These are phyloP conservation scores for Calonectria pseudoreteaudii DNA, from an alignment of 2,329 filamentous ascomycete species.

Conservation along the genomic window DNA sequence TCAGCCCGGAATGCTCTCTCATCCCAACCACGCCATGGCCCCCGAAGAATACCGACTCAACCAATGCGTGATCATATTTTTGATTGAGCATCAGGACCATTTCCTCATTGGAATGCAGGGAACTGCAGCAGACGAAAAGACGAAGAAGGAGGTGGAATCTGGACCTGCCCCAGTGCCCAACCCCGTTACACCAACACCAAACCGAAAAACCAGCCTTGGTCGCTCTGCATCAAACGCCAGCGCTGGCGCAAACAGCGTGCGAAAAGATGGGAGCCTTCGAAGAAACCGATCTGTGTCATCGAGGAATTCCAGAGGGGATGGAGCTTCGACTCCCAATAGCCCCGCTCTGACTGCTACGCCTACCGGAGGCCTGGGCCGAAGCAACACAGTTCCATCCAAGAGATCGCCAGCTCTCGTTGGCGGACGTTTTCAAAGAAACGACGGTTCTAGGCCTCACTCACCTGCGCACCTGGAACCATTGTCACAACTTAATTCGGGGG, in stretches of 20 bases:
- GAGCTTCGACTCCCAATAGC: conserved; percentile 76
- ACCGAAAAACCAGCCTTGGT: conserved; percentile 62
- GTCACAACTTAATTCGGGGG: conserved; percentile 47
- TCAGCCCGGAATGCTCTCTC: conserved; percentile 94
- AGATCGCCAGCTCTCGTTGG: conserved; percentile 80
- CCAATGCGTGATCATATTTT: conserved; percentile 95
- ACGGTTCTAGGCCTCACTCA: conserved; percentile 45
- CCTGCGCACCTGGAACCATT: conserved; percentile 53
- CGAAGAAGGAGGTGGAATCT: conserved; percentile 73
- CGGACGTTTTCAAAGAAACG: conserved; percentile 69
- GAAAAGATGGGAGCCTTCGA: conserved; percentile 82
- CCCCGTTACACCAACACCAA: conserved; percentile 60
- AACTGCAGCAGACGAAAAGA: conserved; percentile 93
- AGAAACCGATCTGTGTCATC: conserved; percentile 95
- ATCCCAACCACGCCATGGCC: conserved; percentile 94
- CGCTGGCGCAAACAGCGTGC: conserved; percentile 86
- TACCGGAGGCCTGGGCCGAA: conserved; percentile 69
- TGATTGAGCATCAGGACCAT: conserved; percentile 98
- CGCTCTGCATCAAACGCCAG: conserved; percentile 89
- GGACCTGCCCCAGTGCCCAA: conserved; percentile 67
- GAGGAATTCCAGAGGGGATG: conserved; percentile 83
- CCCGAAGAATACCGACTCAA: conserved; percentile 94
- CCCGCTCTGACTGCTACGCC: conserved; percentile 67
- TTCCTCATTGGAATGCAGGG: conserved; percentile 99
- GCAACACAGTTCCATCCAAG: conserved; percentile 95